Conservation (phyloP, 768 basidiomycete species). For the Tulasnella sp. region DNA sequence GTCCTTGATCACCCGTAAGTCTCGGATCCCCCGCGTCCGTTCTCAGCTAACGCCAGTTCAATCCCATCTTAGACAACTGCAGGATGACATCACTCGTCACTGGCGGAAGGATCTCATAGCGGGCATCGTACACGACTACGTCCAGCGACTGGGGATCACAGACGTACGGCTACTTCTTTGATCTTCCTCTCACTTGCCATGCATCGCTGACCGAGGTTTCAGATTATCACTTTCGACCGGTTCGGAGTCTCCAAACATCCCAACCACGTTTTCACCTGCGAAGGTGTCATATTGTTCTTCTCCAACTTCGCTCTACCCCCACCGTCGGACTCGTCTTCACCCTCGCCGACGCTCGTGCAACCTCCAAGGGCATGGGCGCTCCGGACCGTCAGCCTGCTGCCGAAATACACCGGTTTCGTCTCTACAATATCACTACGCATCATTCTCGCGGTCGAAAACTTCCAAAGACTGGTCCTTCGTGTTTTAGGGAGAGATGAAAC, state of each 20-base stretch:
- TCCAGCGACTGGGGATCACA: conserved; percentile 46
- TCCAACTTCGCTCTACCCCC: conserved; percentile 11
- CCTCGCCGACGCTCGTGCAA: conserved; percentile 19
- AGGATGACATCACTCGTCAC: conserved; percentile 55
- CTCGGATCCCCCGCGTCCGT: neutral
- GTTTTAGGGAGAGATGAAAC: neutral
- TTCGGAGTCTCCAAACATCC: conserved; percentile 73
- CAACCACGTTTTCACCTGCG: conserved; percentile 66
- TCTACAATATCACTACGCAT: neutral
- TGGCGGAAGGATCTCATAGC: conserved; percentile 59
- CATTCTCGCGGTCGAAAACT: neutral
- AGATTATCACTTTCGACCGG: conserved; percentile 82
- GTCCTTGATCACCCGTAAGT: conserved; percentile 64
- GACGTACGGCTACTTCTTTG: conserved; percentile 35
- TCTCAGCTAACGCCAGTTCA: neutral
- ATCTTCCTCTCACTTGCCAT: neutral
- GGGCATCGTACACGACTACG: conserved; percentile 44
- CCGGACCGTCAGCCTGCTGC: conserved; percentile 39
- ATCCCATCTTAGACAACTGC: conserved; percentile 37
- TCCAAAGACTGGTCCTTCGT: neutral
- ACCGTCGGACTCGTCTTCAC: conserved; percentile 15
- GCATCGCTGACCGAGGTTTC: neutral
- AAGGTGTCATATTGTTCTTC: conserved; percentile 40
- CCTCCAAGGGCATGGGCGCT: conserved; percentile 43
- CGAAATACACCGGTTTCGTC: conserved; percentile 43